A percentile compares a stretch with the other conserved stretches of the same genome.
Conservation (phyloP, 768 basidiomycete species). For the Boletus speciosus region DNA sequence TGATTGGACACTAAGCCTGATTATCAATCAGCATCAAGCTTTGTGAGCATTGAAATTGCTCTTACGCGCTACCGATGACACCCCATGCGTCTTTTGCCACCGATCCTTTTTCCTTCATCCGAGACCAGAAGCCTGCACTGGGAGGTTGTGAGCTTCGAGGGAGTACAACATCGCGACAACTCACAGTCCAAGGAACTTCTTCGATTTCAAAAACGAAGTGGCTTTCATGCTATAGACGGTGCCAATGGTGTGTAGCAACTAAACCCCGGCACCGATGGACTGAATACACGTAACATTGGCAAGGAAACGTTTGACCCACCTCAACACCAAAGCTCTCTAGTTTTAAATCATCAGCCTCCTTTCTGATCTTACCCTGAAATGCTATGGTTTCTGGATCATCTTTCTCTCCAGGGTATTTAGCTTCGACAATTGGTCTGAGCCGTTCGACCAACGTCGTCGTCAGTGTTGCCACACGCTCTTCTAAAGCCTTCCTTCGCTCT, state of each 20-base stretch:
- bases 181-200: conserved; percentile 86
- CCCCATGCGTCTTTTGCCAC: conserved; percentile 97
- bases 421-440: conserved; percentile 87
- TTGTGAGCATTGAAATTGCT: conserved; percentile 44
- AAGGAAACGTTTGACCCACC: conserved; percentile 41
- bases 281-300: not conserved
- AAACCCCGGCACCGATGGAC: not conserved
- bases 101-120: conserved; percentile 90
- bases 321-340: conserved; percentile 97
- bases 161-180: conserved; percentile 29
- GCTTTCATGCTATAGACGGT: conserved; percentile 93
- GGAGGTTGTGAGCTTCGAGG: conserved; percentile 6
- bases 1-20: conserved; percentile 26
- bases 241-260: conserved; percentile 89
- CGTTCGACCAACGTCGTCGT: conserved; percentile 80
- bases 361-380: conserved; percentile 72
- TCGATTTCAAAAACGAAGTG: conserved; percentile 85
- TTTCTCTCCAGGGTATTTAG: conserved; percentile 73
- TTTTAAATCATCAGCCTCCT: conserved; percentile 93
- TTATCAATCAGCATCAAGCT: conserved; percentile 28
- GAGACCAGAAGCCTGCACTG: conserved; percentile 88
- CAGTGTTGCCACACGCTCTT: conserved; percentile 70
- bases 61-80: conserved; percentile 89
- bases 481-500: conserved; percentile 76
- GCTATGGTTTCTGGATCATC: conserved; percentile 79